phyloP scores from a whole-genome alignment of 495 filamentous ascomycete species.

The Coniosporium apollinis region DNA sequence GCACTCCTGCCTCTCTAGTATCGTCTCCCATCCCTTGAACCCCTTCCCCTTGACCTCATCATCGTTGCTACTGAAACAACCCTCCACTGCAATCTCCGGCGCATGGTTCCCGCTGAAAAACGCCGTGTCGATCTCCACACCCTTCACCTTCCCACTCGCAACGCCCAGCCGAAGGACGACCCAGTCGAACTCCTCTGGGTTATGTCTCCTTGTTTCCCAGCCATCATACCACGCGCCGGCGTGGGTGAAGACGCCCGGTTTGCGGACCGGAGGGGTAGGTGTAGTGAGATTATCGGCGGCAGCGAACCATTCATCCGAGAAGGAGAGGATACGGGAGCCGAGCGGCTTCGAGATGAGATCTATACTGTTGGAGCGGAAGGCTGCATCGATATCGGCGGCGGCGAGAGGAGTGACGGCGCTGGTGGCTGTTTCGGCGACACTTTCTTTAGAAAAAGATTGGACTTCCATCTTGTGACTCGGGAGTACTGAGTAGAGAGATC shows the following conservation, averaged over 20 bases:
- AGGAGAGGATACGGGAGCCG: slow-evolving; percentile 54
- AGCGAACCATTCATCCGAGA: slow-evolving; percentile 84
- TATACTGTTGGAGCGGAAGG: slow-evolving; percentile 52
- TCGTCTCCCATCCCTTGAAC: slow-evolving; percentile 50
- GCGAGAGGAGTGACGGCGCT: slow-evolving; percentile 9
- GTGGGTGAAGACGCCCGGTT: slow-evolving; percentile 67
- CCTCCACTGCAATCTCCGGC: slow-evolving; percentile 68
- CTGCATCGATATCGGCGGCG: slow-evolving; percentile 43
- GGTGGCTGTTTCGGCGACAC: slow-evolving; percentile 10
- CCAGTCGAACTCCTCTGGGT: slow-evolving; percentile 64
- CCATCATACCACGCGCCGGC: slow-evolving; percentile 90
- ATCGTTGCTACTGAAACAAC: slow-evolving; percentile 40
- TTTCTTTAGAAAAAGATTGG: slow-evolving; percentile 11
- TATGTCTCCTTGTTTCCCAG: slow-evolving; percentile 87
- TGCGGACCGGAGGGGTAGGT: slow-evolving; percentile 54
- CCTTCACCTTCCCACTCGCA: slow-evolving; percentile 53
- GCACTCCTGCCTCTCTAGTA: slow-evolving; percentile 52
- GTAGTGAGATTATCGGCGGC: slow-evolving; percentile 64
- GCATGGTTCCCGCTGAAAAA: slow-evolving; percentile 83
- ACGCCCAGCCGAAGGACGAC: slow-evolving; percentile 69
- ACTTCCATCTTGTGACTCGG: slow-evolving; percentile 15
- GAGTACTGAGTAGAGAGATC: not conserved
- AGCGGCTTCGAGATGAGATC: slow-evolving; percentile 65
- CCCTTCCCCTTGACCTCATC: slow-evolving; percentile 42
- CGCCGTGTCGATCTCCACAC: slow-evolving; percentile 74